phyloP scores from a whole-genome alignment of 2,329 filamentous ascomycete genomes.

The Xylariaceae sp. region DNA sequence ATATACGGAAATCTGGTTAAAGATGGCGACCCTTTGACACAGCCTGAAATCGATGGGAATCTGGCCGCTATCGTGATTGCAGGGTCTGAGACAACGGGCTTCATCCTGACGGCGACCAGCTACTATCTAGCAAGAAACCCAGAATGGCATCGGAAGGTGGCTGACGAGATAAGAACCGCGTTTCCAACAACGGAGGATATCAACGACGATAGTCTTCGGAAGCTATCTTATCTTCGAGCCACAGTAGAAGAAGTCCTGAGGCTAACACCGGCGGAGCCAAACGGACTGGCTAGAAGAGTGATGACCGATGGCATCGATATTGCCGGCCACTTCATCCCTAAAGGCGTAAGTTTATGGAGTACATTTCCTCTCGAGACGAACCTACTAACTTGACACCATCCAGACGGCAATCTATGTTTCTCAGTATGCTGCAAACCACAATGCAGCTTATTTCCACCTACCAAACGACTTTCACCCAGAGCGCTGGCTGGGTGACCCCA shows the following conservation, averaged over 20 bases:
- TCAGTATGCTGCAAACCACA: conserved; percentile 2
- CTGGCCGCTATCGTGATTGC: conserved; percentile 5
- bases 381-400: not conserved
- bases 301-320: conserved; percentile 6
- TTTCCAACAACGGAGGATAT: conserved; percentile 1
- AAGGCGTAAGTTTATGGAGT: conserved; percentile 1
- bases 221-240: conserved; percentile 4
- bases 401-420: conserved; percentile 8
- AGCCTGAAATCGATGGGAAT: conserved; percentile 4
- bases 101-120: conserved; percentile 1
- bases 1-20: conserved; percentile 1
- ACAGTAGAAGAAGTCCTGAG: conserved; percentile 1
- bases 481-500: conserved; percentile 7
- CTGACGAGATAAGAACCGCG: not conserved
- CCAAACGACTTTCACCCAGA: conserved; percentile 4
- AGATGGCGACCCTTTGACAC: conserved; percentile 1
- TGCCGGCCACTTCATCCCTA: conserved; percentile 4
- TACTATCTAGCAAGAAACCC: conserved; percentile 4
- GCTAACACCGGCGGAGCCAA: conserved; percentile 2
- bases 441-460: conserved; percentile 2
- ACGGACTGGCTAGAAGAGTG: conserved; percentile 3
- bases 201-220: conserved; percentile 1
- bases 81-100: conserved; percentile 3
- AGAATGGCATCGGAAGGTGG: conserved; percentile 1
- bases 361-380: not conserved